Conservation (phyloP, 768 basidiomycete genomes). For the Leccinum fibrillosum region DNA sequence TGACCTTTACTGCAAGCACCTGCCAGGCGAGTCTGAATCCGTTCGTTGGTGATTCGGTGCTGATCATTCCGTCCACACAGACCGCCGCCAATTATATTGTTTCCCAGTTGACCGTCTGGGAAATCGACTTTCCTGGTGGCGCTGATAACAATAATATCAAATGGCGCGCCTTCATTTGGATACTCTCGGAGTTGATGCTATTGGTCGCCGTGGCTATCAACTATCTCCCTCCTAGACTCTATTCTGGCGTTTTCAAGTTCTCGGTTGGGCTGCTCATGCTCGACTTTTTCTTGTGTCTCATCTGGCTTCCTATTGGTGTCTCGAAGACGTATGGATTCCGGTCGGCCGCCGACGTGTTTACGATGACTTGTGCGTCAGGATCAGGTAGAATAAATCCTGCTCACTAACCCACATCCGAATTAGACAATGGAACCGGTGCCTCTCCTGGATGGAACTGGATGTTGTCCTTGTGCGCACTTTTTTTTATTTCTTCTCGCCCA, state of each 20-base stretch:
- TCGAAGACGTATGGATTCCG: conserved; percentile 88
- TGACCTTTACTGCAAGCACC: conserved; percentile 87
- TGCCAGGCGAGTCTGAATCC: conserved; percentile 57
- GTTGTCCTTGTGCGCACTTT: conserved; percentile 64
- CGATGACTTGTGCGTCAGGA: conserved; percentile 62
- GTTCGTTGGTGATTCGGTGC: background rate
- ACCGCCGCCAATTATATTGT: conserved; percentile 88
- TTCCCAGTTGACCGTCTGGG: conserved; percentile 79
- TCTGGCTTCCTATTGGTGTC: conserved; percentile 93
- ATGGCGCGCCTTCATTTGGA: conserved; percentile 87
- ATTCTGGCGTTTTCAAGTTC: conserved; percentile 75
- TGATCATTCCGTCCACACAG: conserved; percentile 35
- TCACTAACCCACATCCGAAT: conserved; percentile 1
- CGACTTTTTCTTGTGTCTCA: conserved; percentile 83
- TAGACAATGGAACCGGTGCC: conserved; percentile 89
- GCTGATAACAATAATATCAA: conserved; percentile 66
- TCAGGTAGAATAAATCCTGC: conserved; percentile 17
- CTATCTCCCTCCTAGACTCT: conserved; percentile 74
- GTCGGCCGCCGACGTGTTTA: conserved; percentile 79
- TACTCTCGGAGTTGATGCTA: conserved; percentile 69
- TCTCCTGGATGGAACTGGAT: conserved; percentile 90
- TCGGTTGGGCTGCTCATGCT: conserved; percentile 73
- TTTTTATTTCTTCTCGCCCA: background rate
- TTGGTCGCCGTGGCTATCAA: conserved; percentile 76
- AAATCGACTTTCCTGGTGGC: conserved; percentile 81